Evolutionary conservation across 2,329 filamentous ascomycete genomes (phyloP).

Genomic region (Sclerotinia borealis): DNA sequence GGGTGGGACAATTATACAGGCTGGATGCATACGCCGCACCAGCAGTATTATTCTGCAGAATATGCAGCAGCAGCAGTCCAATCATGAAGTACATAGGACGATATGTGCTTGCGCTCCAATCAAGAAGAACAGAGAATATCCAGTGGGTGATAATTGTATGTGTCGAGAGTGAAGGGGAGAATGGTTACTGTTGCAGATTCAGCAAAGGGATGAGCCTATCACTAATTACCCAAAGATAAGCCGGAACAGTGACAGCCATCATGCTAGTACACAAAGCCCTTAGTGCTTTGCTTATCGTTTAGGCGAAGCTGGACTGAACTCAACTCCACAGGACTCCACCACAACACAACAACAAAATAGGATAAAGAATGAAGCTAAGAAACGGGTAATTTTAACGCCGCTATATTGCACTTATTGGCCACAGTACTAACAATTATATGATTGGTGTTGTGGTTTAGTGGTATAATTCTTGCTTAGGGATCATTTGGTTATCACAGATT

Average conservation of each 20-base stretch:
- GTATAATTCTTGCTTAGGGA: constrained; percentile 14
- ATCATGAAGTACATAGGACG: neutral
- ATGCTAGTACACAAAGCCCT: neutral
- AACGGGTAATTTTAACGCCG: neutral
- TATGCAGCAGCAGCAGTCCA: neutral
- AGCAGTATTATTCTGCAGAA: neutral
- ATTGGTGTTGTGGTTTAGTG: constrained; percentile 10
- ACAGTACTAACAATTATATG: accelerated
- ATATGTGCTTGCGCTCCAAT: neutral
- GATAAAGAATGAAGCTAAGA: neutral
- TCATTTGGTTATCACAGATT: neutral
- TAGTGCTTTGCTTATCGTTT: neutral
- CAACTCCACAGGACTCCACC: neutral
- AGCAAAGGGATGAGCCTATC: neutral
- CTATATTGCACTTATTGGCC: accelerated
- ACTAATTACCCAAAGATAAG: neutral
- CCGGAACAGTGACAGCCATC: too few species aligned
- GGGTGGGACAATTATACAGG: neutral
- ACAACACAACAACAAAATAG: neutral
- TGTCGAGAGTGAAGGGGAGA: too few species aligned
- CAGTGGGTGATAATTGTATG: neutral
- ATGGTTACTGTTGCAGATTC: neutral
- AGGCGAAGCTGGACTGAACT: too few species aligned
- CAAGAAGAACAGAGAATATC: neutral
- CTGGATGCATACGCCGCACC: constrained; percentile 1